Percentiles rank a stretch among this genome's conserved stretches.
Conservation (phyloP, 345 rosid genomes). For the Capsella bursapastoris region DNA sequence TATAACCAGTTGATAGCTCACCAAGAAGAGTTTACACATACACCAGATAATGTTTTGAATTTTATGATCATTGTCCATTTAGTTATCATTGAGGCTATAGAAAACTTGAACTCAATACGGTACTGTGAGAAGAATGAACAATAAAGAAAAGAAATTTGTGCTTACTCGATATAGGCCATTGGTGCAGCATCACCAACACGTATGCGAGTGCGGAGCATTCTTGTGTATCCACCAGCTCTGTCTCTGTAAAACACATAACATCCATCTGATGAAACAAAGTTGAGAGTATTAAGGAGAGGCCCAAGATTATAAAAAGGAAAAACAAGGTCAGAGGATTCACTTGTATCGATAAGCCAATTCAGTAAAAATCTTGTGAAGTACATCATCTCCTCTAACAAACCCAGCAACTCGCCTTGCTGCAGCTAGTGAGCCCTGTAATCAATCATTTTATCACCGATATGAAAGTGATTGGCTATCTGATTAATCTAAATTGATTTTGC, state of each 20-base stretch:
- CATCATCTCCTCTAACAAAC: constrained; percentile 93
- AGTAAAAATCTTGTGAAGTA: constrained; percentile 87
- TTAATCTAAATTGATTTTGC: neutral
- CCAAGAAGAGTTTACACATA: neutral
- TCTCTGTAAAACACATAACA: constrained; percentile 56
- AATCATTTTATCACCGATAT: constrained; percentile 1
- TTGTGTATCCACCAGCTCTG: constrained; percentile 94
- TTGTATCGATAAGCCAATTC: constrained; percentile 89
- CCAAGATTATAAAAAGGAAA: constrained; percentile 8
- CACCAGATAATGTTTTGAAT: neutral
- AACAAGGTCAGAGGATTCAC: constrained; percentile 41
- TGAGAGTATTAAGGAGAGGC: neutral
- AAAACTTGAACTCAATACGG: neutral
- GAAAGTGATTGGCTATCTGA: neutral
- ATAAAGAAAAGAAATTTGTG: neutral
- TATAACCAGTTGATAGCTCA: neutral
- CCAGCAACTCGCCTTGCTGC: constrained; percentile 89
- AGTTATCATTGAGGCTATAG: neutral
- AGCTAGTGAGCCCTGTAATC: constrained; percentile 70
- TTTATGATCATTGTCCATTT: neutral
- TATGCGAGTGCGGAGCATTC: constrained; percentile 84
- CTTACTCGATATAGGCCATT: constrained; percentile 94
- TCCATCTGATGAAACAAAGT: constrained; percentile 18
- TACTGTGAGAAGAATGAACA: neutral
- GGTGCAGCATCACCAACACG: constrained; percentile 97